Base-by-base conservation (phyloP, 164 flowering plant species). In the Sedum album region DNA sequence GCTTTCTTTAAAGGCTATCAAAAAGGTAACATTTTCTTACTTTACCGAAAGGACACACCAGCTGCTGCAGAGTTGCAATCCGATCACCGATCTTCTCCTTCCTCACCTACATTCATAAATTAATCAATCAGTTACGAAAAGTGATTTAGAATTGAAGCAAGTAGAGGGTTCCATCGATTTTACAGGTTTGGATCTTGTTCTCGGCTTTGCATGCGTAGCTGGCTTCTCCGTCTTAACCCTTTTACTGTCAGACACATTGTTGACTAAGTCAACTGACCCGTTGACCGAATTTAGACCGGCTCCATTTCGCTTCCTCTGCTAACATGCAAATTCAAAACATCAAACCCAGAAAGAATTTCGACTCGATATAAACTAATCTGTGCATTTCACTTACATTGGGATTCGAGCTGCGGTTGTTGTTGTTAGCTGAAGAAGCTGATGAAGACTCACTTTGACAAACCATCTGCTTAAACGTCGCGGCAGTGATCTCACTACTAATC, bases 1-100 rank as follows among this genome's bases (percentile, higher is more conserved):
- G 42, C 42, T 8, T 38, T n/a, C n/a, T n/a, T n/a, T n/a, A n/a
- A 38, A 38, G 13, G 1, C 13, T 39, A 39, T 39, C 13, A 14
- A 14, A 39, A 14, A 39, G 42, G 8, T 13, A 15, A 44, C 48
- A 44, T 17, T 44, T 44, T 44, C 51, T 65, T 18, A 89, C 98
- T 94, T 92, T 92, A 67, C 98, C 98, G 72, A 79, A 92, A 5
- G 96, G 96, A 68, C 96, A 92, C 7, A 92, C 98, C 11, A 92
- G 86, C 71, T 90, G 92, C 74, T 88, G 96, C 77, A 92, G 70
- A 7, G 96, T 83, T 21, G 90, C 70, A 60, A 92, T 86, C 80
- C 96, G 71, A 26, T 90, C 98, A 20, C 96, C 96, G 9, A 92
- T 79, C 79, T 86, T 92, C 82, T 86, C 95, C 65, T 87, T 93